Evolutionary conservation across 176 grass and related monocot species (phyloP).

Genomic region (Triticum turgidum): DNA sequence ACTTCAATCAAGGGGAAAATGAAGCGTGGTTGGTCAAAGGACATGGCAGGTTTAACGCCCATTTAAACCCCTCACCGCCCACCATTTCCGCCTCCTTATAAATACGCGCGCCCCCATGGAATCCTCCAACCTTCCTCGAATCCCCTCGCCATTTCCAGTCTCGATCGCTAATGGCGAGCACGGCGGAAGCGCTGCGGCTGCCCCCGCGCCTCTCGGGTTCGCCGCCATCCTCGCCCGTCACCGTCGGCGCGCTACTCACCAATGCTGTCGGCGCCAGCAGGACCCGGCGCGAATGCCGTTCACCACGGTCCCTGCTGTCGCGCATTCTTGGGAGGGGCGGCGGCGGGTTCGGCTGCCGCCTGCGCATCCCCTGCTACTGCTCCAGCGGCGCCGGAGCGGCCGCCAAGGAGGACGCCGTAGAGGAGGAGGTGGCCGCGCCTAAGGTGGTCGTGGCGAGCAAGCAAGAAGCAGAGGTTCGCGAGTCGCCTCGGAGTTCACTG

Average conservation of each 20-base stretch:
- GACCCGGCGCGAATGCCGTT: not conserved
- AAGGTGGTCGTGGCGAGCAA: not conserved
- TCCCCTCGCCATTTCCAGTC: not conserved
- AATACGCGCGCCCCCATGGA: not conserved
- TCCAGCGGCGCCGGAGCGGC: slow-evolving; percentile 1
- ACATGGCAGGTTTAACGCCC: not conserved
- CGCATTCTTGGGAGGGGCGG: slow-evolving; percentile 40
- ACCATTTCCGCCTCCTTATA: slow-evolving; percentile 4
- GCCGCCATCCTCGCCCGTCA: slow-evolving; percentile 22
- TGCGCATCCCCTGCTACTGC: slow-evolving; percentile 35
- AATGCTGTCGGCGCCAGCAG: not conserved
- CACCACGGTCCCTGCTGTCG: slow-evolving; percentile 43
- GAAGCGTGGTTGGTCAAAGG: not conserved
- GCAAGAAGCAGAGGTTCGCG: not conserved
- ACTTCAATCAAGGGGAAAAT: not conserved
- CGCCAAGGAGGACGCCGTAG: not conserved
- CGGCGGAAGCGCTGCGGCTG: not conserved
- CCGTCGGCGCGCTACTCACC: slow-evolving; percentile 28
- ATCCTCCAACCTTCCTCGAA: not conserved
- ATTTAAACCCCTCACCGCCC: not conserved
- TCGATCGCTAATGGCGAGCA: not conserved
- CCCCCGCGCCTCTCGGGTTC: not conserved
- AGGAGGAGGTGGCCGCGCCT: not conserved
- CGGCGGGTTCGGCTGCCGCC: slow-evolving; percentile 32
- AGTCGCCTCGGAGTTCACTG: slow-evolving; percentile 15